These are phyloP conservation scores for Hypoxylon intermedium DNA, from an alignment of 495 filamentous ascomycete genomes.

Conservation along the genomic window DNA sequence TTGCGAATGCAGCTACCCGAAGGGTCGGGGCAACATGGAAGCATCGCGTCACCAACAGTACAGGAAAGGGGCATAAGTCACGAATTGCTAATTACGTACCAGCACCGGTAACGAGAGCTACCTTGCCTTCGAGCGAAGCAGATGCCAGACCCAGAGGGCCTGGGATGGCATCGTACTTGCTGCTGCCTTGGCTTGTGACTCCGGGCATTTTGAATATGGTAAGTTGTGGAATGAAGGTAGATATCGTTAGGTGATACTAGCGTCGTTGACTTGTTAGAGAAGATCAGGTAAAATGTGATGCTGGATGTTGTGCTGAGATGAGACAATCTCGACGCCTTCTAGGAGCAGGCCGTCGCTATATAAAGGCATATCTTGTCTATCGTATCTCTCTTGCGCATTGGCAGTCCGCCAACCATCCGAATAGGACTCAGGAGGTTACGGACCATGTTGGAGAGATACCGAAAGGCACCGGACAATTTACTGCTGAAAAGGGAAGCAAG, in stretches of 20 bases:
- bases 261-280: background rate
- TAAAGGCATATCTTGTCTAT: constrained; percentile 22
- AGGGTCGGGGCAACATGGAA: background rate
- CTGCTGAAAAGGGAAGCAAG: constrained; percentile 22
- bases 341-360: constrained; percentile 30
- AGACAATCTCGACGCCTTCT: background rate
- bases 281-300: background rate
- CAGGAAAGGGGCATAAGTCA: constrained; percentile 45
- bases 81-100: constrained; percentile 55
- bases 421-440: constrained; percentile 39
- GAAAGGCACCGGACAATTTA: constrained; percentile 48
- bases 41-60: background rate
- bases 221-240: background rate
- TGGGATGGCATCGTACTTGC: constrained; percentile 54
- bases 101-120: constrained; percentile 45
- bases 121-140: constrained; percentile 59
- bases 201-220: constrained; percentile 48
- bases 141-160: constrained; percentile 58
- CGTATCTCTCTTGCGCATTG: background rate
- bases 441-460: constrained; percentile 59
- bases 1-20: constrained; percentile 19
- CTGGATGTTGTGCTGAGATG: constrained; percentile 4
- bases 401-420: background rate
- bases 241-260: constrained; percentile 1
- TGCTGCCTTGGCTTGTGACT: constrained; percentile 31